Percentiles rank a stretch among this genome's conserved stretches.
phyloP scores from a whole-genome alignment of 1,139 yeast genomes.

The Blastobotrys elegans region DNA sequence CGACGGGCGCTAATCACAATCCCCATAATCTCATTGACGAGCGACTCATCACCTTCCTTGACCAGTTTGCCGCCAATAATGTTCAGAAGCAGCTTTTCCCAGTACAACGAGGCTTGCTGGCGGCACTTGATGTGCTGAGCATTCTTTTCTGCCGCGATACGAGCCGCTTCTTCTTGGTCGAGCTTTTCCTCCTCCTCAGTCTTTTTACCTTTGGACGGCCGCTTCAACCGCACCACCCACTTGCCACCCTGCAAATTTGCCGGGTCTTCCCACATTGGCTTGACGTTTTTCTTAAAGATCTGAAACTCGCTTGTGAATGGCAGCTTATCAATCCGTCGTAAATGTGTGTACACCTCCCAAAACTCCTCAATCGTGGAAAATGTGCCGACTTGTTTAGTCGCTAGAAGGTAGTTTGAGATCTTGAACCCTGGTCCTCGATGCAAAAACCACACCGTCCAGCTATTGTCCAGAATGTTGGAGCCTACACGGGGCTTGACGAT shows the following conservation, averaged over 20 bases:
- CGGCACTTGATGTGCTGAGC: conserved; percentile 22
- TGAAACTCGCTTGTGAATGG: conserved; percentile 55
- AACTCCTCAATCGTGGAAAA: conserved; percentile 53
- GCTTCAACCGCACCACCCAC: conserved; percentile 52
- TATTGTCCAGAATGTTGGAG: conserved; percentile 23
- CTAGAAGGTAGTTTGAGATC: conserved; percentile 33
- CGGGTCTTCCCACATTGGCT: conserved; percentile 73
- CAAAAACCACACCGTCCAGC: conserved; percentile 36
- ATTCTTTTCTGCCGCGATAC: conserved; percentile 14
- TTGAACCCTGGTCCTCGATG: conserved; percentile 36
- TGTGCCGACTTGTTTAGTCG: conserved; percentile 33
- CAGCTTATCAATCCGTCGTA: conserved; percentile 46
- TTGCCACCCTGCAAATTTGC: conserved; percentile 59
- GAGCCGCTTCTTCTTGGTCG: conserved; percentile 13
- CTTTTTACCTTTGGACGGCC: conserved; percentile 26
- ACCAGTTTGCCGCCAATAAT: conserved; percentile 32
- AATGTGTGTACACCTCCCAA: conserved; percentile 49
- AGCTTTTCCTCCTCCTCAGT: conserved; percentile 7
- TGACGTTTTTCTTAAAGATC: conserved; percentile 57
- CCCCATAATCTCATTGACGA: conserved; percentile 33
- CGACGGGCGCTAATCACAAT: conserved; percentile 36
- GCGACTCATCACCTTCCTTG: conserved; percentile 13
- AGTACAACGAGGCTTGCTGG: conserved; percentile 28
- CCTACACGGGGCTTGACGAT: conserved; percentile 20
- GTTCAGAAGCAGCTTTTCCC: conserved; percentile 35